A percentile compares a stretch with the other conserved stretches of the same genome.
These are phyloP conservation scores for Oryza meyeriana DNA, from an alignment of 176 grass and related monocot genomes.

Conservation along the genomic window DNA sequence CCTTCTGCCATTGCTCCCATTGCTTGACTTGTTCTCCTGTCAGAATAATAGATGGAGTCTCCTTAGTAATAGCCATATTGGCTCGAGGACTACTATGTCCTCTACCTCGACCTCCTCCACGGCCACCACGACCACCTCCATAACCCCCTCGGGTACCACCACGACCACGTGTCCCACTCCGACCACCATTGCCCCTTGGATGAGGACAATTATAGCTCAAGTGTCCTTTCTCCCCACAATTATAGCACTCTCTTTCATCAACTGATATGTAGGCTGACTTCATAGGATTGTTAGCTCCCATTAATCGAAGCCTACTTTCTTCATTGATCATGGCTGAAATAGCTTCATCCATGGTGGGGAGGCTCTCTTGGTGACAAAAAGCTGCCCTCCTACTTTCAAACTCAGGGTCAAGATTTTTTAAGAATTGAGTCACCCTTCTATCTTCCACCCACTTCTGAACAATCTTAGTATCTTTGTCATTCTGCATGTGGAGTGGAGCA, in stretches of 20 bases:
- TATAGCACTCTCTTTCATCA: background rate
- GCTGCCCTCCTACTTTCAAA: background rate
- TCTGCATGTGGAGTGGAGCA: too few relatives aligned
- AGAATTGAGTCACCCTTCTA: too few relatives aligned
- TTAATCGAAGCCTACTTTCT: background rate
- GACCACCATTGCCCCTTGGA: background rate
- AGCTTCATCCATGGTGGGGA: background rate
- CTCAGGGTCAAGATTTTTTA: too few relatives aligned
- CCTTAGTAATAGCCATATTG: background rate
- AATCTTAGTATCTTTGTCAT: background rate
- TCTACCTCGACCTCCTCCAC: background rate
- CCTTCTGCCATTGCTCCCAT: background rate
- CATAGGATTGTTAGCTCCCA: background rate
- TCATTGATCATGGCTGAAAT: background rate
- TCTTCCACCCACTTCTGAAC: background rate
- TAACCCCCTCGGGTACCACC: background rate
- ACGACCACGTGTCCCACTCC: too few relatives aligned
- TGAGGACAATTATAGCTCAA: background rate
- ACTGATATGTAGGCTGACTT: background rate
- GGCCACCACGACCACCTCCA: background rate
- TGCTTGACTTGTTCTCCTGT: background rate
- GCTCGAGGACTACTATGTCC: background rate
- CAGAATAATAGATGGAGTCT: background rate
- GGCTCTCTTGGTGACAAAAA: background rate
- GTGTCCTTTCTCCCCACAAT: background rate